Percentiles rank a stretch among this genome's conserved stretches.
phyloP scores from a whole-genome alignment of 192 early-diverging fungal species.

The Fimicolochytrium jonesii region DNA sequence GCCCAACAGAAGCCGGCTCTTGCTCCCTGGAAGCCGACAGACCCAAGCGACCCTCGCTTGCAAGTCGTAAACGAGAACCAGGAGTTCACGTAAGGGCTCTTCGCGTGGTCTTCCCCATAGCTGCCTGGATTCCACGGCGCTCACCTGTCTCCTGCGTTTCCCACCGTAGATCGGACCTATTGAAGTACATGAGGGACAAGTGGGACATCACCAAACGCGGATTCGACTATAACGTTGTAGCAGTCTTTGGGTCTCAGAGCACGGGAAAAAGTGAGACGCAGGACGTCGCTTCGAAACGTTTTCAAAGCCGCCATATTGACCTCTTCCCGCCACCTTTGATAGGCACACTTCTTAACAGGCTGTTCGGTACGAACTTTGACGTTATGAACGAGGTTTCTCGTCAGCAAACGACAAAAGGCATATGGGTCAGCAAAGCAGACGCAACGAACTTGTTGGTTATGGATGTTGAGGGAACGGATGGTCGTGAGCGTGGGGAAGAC shows the following conservation, averaged over 20 bases:
- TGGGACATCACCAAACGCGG: slow-evolving; percentile 80
- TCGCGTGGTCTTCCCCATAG: not conserved
- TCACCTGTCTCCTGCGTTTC: not conserved
- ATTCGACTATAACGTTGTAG: slow-evolving; percentile 95
- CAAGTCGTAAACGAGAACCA: slow-evolving; percentile 80
- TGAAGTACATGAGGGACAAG: slow-evolving; percentile 73
- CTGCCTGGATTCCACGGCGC: too few relatives aligned
- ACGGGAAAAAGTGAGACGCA: slow-evolving; percentile 81
- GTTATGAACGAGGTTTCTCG: slow-evolving; percentile 87
- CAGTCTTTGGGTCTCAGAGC: slow-evolving; percentile 98
- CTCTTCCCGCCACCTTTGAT: not conserved
- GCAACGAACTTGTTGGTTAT: slow-evolving; percentile 82
- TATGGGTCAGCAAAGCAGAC: slow-evolving; percentile 89
- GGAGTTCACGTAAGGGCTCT: slow-evolving; percentile 63
- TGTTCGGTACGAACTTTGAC: slow-evolving; percentile 94
- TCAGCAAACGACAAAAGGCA: slow-evolving; percentile 90
- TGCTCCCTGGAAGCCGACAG: not conserved
- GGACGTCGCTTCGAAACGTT: not conserved
- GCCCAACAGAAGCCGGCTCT: too few relatives aligned
- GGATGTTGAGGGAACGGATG: slow-evolving; percentile 99
- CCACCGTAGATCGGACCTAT: slow-evolving; percentile 54
- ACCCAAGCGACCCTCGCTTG: slow-evolving; percentile 30
- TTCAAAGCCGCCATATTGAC: too few relatives aligned
- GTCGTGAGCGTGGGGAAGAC: slow-evolving; percentile 96
- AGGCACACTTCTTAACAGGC: slow-evolving; percentile 90